Percentiles rank a stretch among this genome's conserved stretches.
These are phyloP conservation scores for Aspergillus kassunensis DNA, from an alignment of 495 filamentous ascomycete species.

Conservation along the genomic window DNA sequence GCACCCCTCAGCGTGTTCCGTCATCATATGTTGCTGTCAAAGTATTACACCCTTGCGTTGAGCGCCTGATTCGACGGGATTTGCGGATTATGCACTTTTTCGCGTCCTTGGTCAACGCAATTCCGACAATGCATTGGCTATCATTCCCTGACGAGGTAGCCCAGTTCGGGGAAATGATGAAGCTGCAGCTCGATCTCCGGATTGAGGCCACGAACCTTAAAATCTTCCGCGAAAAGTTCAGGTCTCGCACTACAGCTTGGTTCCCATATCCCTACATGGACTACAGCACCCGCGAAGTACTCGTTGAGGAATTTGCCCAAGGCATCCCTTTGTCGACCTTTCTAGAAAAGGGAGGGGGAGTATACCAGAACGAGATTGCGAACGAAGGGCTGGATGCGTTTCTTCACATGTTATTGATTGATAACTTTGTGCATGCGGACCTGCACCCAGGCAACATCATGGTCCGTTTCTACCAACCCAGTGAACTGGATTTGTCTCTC, in stretches of 20 bases:
- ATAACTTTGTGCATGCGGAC: constrained; percentile 99
- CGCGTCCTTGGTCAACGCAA: constrained; percentile 73
- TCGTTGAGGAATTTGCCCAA: constrained; percentile 94
- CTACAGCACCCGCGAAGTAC: constrained; percentile 84
- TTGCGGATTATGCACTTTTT: constrained; percentile 93
- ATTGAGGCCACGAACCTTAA: constrained; percentile 91
- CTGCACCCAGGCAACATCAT: constrained; percentile 99
- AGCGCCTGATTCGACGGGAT: constrained; percentile 83
- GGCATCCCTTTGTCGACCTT: constrained; percentile 91
- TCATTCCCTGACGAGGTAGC: constrained; percentile 91
- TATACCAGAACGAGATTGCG: constrained; percentile 91
- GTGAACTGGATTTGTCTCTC: constrained; percentile 59
- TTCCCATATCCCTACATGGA: constrained; percentile 92
- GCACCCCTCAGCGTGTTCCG: constrained; percentile 75
- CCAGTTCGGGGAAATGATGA: constrained; percentile 99
- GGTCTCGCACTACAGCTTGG: constrained; percentile 82
- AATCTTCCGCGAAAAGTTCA: constrained; percentile 88
- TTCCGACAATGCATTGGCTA: constrained; percentile 97
- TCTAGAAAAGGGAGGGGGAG: constrained; percentile 82
- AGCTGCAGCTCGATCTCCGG: constrained; percentile 86
- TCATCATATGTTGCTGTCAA: constrained; percentile 95
- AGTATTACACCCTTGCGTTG: constrained; percentile 88
- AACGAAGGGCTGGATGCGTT: constrained; percentile 98
- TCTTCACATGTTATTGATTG: constrained; percentile 92
- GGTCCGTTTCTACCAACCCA: constrained; percentile 94